These are phyloP conservation scores for Aspergillus sp. DNA, from an alignment of 2,329 filamentous ascomycete species.

Conservation along the genomic window DNA sequence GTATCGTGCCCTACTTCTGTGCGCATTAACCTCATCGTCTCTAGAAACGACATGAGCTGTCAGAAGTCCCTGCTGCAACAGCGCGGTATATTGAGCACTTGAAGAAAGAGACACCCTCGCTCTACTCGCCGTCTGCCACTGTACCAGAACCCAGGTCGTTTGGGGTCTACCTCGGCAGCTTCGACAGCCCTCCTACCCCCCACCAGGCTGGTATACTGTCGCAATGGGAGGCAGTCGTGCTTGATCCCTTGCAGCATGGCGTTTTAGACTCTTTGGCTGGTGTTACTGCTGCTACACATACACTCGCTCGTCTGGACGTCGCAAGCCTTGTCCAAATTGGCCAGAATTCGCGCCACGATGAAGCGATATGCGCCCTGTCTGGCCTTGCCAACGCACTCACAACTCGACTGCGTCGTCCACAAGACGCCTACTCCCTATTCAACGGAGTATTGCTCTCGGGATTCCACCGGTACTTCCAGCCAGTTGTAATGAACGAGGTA, in stretches of 20 bases:
- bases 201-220: slow-evolving; percentile 28
- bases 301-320: slow-evolving; percentile 14
- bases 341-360: neutral
- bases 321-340: slow-evolving; percentile 6
- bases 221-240: slow-evolving; percentile 35
- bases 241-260: slow-evolving; percentile 34
- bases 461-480: slow-evolving; percentile 28
- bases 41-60: slow-evolving; percentile 15
- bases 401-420: slow-evolving; percentile 1
- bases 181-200: slow-evolving; percentile 29
- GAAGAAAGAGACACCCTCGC: slow-evolving; percentile 6
- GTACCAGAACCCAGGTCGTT: slow-evolving; percentile 22
- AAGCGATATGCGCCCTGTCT: slow-evolving; percentile 7
- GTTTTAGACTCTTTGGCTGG: slow-evolving; percentile 26
- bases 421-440: slow-evolving; percentile 20
- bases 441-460: slow-evolving; percentile 37
- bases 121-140: neutral
- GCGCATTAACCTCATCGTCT: neutral
- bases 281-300: slow-evolving; percentile 1
- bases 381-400: neutral
- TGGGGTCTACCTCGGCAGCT: slow-evolving; percentile 35
- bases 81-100: slow-evolving; percentile 15
- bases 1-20: neutral
- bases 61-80: slow-evolving; percentile 9
- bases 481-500: slow-evolving; percentile 28